Evolutionary conservation across 371 early-diverging fungal species (phyloP), one percentile per base, ranked within the genome.

Genomic region (Mucor saturninus): DNA sequence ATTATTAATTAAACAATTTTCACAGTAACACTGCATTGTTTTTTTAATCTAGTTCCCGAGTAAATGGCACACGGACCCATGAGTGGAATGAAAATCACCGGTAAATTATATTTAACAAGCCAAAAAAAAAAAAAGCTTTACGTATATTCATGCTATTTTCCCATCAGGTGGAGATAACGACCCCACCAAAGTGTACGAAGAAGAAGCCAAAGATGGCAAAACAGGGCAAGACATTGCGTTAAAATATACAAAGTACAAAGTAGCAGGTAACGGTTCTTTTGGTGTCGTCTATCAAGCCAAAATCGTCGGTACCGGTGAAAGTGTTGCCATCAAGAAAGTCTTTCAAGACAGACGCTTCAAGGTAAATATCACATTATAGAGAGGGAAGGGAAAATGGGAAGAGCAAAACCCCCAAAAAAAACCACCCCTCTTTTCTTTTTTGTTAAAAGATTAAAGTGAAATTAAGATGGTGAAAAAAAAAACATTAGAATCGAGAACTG

Each of bases 221-320:
- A 87, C 92, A 15, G 94, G 93, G 29, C 91, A 92, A 66, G 85
- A 91, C 46, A 74, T 86, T 46, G 89, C 92, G 59, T 88, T 97
- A 21, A 81, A 85, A 35, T 97, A 96, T 74, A 91, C 94, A 15
- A 93, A 92, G 66, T 89, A 87, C 76, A 93, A 93, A 69, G 90
- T 94, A 38, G 85, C 95, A 42, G 98, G 98, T 53, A 95, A 95
- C 71, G 98, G 98, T 11, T 94, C 96, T 28, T 98, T 98, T 78
- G 98, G 98, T 43, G 97, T 97, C 10, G 98, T 98, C 11, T 96
- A 92, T 73, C 95, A 95, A 80, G 98, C 96, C 35, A 91, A 93
- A 73, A 76, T 96, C n/a, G 77, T 91, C 21, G 85, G 87, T 57
- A 81, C 87, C 42, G 85, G 86, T 42, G 95, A 95, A 69, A 83